Conservation (phyloP, 2,329 filamentous ascomycete genomes). For the Apiospora arundinis region DNA sequence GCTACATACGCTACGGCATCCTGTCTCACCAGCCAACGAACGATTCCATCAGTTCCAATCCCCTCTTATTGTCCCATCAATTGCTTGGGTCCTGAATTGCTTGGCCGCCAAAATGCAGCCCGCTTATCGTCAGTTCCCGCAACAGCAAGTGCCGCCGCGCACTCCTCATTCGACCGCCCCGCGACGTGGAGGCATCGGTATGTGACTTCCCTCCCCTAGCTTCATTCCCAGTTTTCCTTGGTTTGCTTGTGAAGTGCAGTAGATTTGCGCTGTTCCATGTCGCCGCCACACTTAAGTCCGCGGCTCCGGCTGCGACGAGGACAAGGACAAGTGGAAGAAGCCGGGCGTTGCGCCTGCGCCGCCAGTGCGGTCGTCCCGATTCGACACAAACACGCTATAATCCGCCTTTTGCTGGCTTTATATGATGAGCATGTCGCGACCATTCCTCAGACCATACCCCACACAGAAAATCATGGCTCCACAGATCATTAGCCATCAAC, state of each 20-base stretch:
- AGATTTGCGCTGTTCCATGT: too few relatives aligned
- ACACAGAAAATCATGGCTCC: conserved; percentile 26
- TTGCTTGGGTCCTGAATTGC: conserved; percentile 2
- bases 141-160: conserved; percentile 53
- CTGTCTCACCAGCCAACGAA: conserved; percentile 2
- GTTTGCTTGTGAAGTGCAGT: conserved; percentile 1
- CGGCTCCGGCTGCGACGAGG: neutral
- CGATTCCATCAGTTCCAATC: conserved; percentile 3
- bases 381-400: conserved; percentile 16
- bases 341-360: neutral
- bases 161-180: conserved; percentile 55
- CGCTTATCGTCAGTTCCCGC: conserved; percentile 58
- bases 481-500: conserved; percentile 25
- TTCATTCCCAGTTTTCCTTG: neutral
- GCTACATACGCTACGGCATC: conserved; percentile 8
- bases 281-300: neutral
- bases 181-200: conserved; percentile 61
- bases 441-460: conserved; percentile 23
- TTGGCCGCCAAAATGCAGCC: conserved; percentile 53
- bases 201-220: conserved; percentile 30
- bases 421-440: conserved; percentile 17
- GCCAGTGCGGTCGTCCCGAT: conserved; percentile 16
- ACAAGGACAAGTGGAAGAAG: conserved; percentile 1
- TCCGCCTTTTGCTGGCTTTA: neutral
- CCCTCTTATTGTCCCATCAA: conserved; percentile 14